Conservation (phyloP, 148 eudicot species). For the Amaranthus palmeri region DNA sequence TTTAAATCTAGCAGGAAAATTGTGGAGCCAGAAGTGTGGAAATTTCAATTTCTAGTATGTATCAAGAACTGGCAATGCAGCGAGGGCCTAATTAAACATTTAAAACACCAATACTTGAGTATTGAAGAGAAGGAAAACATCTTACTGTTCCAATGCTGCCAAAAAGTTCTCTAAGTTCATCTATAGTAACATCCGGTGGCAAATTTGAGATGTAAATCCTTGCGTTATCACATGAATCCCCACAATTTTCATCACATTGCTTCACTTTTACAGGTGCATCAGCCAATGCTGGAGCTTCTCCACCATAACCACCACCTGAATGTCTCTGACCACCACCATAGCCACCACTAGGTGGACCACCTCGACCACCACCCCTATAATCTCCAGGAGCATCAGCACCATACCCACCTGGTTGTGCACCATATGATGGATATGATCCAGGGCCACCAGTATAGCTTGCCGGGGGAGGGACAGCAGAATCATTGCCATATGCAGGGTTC, state of each 20-base stretch:
- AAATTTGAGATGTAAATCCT: slow-evolving; percentile 91
- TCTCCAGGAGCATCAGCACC: slow-evolving; percentile 48
- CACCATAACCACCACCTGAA: slow-evolving; percentile 42
- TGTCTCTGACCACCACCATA: slow-evolving; percentile 53
- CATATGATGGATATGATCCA: slow-evolving; percentile 71
- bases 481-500: slow-evolving; percentile 55
- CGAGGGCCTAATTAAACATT: too few relatives aligned
- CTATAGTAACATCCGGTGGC: slow-evolving; percentile 81
- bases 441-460: slow-evolving; percentile 74
- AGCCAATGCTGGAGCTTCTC: slow-evolving; percentile 47
- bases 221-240: slow-evolving; percentile 75
- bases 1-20: background rate
- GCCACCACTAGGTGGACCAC: slow-evolving; percentile 54
- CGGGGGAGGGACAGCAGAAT: slow-evolving; percentile 83
- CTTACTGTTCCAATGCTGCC: slow-evolving; percentile 95
- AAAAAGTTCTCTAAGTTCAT: slow-evolving; percentile 81
- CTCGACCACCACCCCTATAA: slow-evolving; percentile 44
- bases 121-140: background rate
- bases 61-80: background rate
- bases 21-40: background rate
- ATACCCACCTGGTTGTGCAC: slow-evolving; percentile 49
- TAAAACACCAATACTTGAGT: background rate
- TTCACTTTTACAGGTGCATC: slow-evolving; percentile 69
- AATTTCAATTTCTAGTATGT: background rate
- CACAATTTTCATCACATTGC: slow-evolving; percentile 90